A percentile compares a stretch with the other conserved stretches of the same genome.
phyloP scores from a whole-genome alignment of 768 basidiomycete genomes.

The Tremella yokohamensis region DNA sequence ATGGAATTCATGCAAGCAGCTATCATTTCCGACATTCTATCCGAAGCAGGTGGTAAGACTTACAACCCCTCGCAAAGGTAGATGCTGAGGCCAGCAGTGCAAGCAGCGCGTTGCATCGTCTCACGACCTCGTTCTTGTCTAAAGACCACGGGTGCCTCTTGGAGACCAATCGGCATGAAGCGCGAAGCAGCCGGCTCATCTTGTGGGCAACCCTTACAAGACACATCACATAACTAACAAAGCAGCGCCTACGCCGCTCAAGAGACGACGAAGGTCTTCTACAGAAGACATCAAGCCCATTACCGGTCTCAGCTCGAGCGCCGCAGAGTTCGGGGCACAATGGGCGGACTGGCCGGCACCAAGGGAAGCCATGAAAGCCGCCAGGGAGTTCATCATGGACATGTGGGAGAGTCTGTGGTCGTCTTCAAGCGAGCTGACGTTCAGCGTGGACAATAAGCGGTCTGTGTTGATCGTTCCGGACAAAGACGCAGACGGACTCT shows the following conservation, averaged over 20 bases:
- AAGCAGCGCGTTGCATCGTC: too few relatives aligned
- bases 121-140: too few relatives aligned
- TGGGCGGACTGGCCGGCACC: constrained; percentile 53
- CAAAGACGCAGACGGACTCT: constrained; percentile 55
- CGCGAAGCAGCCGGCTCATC: not conserved
- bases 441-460: constrained; percentile 24
- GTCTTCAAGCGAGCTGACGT: not conserved
- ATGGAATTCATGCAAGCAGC: too few relatives aligned
- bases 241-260: not conserved
- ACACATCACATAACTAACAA: not conserved
- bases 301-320: not conserved
- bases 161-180: too few relatives aligned
- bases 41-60: too few relatives aligned
- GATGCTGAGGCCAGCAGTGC: too few relatives aligned
- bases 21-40: too few relatives aligned
- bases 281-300: constrained; percentile 1
- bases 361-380: constrained; percentile 36
- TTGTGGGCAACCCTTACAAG: too few relatives aligned
- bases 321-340: constrained; percentile 25
- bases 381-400: constrained; percentile 48
- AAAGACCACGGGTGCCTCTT: too few relatives aligned
- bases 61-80: too few relatives aligned
- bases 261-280: constrained; percentile 7
- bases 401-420: constrained; percentile 33
- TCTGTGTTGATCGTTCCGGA: constrained; percentile 54